Conservation (phyloP, 345 rosid species). For the Citrus australasica region DNA sequence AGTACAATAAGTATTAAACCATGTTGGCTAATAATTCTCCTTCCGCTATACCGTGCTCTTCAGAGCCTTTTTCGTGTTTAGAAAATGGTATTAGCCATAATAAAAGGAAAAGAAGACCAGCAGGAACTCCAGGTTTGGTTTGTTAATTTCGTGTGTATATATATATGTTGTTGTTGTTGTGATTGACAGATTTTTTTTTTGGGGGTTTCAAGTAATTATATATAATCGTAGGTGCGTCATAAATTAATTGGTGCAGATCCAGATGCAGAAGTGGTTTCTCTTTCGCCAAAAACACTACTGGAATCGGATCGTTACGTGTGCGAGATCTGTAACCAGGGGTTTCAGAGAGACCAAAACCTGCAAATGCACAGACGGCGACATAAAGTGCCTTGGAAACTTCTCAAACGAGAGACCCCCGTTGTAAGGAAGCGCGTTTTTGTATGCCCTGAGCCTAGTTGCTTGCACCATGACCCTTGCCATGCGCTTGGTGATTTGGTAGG, state of each 20-base stretch:
- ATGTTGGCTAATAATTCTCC: conserved; percentile 38
- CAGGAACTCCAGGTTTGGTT: conserved; percentile 81
- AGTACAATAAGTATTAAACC: neutral
- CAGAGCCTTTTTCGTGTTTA: conserved; percentile 42
- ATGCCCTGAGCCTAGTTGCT: conserved; percentile 90
- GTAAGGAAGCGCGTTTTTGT: conserved; percentile 80
- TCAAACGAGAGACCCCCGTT: conserved; percentile 73
- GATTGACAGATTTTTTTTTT: too few relatives aligned
- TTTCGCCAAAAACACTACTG: conserved; percentile 82
- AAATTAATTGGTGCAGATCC: conserved; percentile 54
- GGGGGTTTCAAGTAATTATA: too few relatives aligned
- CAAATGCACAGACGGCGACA: conserved; percentile 97
- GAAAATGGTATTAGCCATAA: conserved; percentile 42
- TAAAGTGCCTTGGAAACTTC: conserved; percentile 98
- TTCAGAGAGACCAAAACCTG: conserved; percentile 94
- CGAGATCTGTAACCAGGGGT: conserved; percentile 98
- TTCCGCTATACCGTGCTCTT: conserved; percentile 21
- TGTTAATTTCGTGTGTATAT: neutral
- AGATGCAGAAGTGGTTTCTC: conserved; percentile 88
- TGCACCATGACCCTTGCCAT: conserved; percentile 92
- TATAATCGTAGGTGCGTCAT: too few relatives aligned
- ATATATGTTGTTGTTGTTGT: neutral
- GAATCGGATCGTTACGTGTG: conserved; percentile 94
- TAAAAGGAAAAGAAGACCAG: conserved; percentile 79
- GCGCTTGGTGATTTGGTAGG: conserved; percentile 99